A percentile compares a stretch with the other conserved stretches of the same genome.
Evolutionary conservation across 1,139 yeast genomes (phyloP).

Genomic region (Diutina mesorugosa): DNA sequence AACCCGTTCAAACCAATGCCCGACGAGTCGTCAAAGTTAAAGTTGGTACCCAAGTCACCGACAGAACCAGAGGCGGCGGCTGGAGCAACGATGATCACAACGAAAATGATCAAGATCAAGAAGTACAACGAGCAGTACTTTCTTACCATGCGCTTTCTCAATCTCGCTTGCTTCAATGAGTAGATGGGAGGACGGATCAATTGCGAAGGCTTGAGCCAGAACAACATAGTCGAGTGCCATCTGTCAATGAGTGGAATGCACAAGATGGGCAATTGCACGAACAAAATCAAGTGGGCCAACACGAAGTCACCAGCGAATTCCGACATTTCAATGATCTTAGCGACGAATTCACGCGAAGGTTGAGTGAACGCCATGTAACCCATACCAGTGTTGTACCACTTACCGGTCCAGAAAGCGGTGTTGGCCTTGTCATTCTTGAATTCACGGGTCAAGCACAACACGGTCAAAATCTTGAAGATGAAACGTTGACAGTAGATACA

Average conservation of each 20-base stretch:
- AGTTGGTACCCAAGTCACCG: conserved; percentile 16
- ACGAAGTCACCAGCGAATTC: conserved; percentile 96
- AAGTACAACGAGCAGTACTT: conserved; percentile 84
- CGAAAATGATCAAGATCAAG: conserved; percentile 52
- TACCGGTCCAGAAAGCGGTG: conserved; percentile 99
- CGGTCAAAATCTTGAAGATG: conserved; percentile 74
- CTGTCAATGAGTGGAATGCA: conserved; percentile 83
- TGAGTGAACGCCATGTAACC: conserved; percentile 96
- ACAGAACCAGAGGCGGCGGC: conserved; percentile 52
- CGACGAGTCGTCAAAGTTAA: not conserved
- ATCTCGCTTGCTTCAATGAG: conserved; percentile 91
- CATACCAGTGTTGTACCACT: conserved; percentile 92
- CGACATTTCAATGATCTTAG: conserved; percentile 87
- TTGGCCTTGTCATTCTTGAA: conserved; percentile 94
- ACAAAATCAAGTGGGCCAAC: conserved; percentile 78
- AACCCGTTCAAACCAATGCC: conserved; percentile 46
- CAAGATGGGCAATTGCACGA: conserved; percentile 81
- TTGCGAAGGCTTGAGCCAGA: conserved; percentile 97
- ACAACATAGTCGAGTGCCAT: conserved; percentile 97
- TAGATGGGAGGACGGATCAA: conserved; percentile 98
- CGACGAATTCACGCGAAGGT: conserved; percentile 91
- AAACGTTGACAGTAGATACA: conserved; percentile 82
- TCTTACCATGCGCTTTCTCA: conserved; percentile 97
- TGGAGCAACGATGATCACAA: conserved; percentile 80
- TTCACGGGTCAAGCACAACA: conserved; percentile 80